Evolutionary conservation across 2,329 filamentous ascomycete species (phyloP).

Genomic region (Clarireedia monteithiana): DNA sequence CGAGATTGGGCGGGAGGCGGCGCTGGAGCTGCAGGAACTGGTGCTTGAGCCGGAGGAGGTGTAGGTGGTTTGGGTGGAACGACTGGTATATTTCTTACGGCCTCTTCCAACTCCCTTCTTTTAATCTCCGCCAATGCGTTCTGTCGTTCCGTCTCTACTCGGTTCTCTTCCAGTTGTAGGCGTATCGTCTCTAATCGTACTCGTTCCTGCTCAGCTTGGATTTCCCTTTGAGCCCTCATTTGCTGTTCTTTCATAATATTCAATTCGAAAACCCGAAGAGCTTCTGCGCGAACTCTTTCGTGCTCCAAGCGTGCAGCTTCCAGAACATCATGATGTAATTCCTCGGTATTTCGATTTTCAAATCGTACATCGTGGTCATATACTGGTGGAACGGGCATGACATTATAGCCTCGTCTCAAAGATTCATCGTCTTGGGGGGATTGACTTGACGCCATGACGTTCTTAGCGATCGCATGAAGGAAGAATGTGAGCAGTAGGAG

Average conservation of each 20-base stretch:
- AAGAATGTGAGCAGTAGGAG: background rate
- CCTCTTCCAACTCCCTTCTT: conserved; percentile 37
- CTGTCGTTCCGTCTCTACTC: conserved; percentile 28
- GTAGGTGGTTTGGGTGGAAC: conserved; percentile 18
- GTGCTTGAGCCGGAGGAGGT: conserved; percentile 9
- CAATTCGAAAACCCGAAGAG: conserved; percentile 40
- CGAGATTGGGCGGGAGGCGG: background rate
- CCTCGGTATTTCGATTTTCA: conserved; percentile 16
- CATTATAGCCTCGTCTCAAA: conserved; percentile 2
- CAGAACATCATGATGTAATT: conserved; percentile 44
- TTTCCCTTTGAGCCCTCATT: conserved; percentile 6
- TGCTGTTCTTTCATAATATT: conserved; percentile 39
- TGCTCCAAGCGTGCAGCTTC: conserved; percentile 59
- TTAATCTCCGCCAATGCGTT: conserved; percentile 46
- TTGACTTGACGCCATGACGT: background rate
- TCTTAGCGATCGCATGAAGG: background rate
- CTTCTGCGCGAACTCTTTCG: conserved; percentile 50
- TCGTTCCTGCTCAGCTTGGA: background rate
- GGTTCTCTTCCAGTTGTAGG: conserved; percentile 17
- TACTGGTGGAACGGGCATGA: conserved; percentile 1
- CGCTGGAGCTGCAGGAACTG: background rate
- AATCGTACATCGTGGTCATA: conserved; percentile 10
- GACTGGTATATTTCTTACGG: conserved; percentile 24
- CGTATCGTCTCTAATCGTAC: background rate
- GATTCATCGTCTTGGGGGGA: conserved; percentile 3